Percentiles rank a stretch among this genome's conserved stretches.
phyloP scores from a whole-genome alignment of 1,284 basidiomycete species.

The Pseudomicrostroma phylloplanum region DNA sequence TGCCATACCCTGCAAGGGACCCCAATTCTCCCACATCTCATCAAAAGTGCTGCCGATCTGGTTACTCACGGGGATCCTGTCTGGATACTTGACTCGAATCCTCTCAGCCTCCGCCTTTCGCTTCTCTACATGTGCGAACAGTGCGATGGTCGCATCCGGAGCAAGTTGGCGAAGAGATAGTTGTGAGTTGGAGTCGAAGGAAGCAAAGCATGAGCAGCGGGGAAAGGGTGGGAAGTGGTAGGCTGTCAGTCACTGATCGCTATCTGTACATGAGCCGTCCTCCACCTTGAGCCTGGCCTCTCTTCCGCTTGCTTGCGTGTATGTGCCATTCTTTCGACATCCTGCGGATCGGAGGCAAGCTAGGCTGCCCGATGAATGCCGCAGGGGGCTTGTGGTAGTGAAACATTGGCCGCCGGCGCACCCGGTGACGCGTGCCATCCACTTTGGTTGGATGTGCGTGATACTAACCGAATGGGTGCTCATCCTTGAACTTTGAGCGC shows the following conservation, averaged over 20 bases:
- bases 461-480: constrained; percentile 88
- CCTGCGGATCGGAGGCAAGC: no score
- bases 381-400: no score
- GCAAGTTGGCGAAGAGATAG: not conserved
- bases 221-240: no score
- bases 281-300: no score
- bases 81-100: constrained; percentile 95
- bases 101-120: constrained; percentile 93
- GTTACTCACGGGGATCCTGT: constrained; percentile 78
- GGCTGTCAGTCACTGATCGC: no score
- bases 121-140: constrained; percentile 65
- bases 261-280: no score
- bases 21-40: not conserved
- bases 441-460: not conserved
- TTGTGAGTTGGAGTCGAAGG: not conserved
- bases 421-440: not conserved
- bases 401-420: not conserved
- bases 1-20: not conserved
- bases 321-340: no score
- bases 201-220: no score
- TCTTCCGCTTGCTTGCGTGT: no score
- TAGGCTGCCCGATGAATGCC: no score
- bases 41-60: not conserved
- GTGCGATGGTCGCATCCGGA: not conserved
- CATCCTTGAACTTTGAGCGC: constrained; percentile 99